Evolutionary conservation across 306 rosid species (phyloP), one percentile per base, ranked within the genome.

Genomic region (Phaseolus lunatus): DNA sequence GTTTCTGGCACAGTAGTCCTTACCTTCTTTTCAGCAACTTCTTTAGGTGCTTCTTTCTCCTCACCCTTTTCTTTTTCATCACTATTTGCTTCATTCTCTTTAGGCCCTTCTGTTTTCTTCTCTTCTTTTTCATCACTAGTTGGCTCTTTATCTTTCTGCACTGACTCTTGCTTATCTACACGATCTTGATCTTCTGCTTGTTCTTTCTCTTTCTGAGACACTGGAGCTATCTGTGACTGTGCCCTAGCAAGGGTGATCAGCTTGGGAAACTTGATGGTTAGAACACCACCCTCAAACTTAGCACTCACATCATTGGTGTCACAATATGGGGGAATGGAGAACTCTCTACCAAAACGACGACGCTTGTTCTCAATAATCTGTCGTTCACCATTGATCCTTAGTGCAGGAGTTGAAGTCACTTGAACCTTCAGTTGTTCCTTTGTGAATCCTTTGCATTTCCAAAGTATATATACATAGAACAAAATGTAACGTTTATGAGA

Each of bases 321-420:
- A 41, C 87, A 84, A 65, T 87, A 66, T 56, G 82, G 5, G 27
- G 89, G 73, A 64, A 94, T 33, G 1, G 83, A 16, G 43, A 90
- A 80, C 65, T 94, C 96, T 59, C 70, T 90, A 2, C 12, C 3
- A 61, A 90, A 90, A 39, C 91, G 91, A 50, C 86, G 91, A 90
- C 87, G 64, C 65, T 19, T 76, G 53, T 81, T 84, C 19, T 13
- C 80, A 1, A 23, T 9, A 1, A 79, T 29, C n/a, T 31, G 61
- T 16, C 88, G 66, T 72, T 90, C 86, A 6, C 96, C 96, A 0
- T 20, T 47, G 44, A 94, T 35, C 79, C 85, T 87, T 22, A 91
- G 26, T 23, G 67, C 24, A 9, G 76, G 66, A 0, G 39, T 3
- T 18, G 92, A 82, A 0, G 94, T 88, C 65, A 88, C 61, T 59